Conservation (phyloP, 441 rosid species). For the Croton setiger region DNA sequence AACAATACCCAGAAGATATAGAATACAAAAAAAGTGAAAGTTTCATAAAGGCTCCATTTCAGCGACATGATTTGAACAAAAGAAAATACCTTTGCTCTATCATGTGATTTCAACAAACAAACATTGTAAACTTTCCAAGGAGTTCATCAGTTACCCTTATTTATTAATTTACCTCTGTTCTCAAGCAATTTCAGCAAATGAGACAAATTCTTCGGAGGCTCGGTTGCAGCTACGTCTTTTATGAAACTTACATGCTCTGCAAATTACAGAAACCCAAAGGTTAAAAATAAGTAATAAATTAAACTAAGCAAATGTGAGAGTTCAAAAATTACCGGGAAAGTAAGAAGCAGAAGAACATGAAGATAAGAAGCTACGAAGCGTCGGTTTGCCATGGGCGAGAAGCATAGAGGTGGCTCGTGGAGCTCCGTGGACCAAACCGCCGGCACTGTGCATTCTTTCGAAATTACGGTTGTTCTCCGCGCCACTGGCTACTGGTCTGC, state of each 20-base stretch:
- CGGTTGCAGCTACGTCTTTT: conserved; percentile 59
- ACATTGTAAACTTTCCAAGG: not conserved
- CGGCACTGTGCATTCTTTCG: conserved; percentile 32
- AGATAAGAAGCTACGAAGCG: conserved; percentile 34
- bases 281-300: not conserved
- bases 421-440: conserved; percentile 33
- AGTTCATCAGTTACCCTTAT: not conserved
- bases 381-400: conserved; percentile 25
- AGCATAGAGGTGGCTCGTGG: conserved; percentile 37
- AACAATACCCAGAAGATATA: conserved; percentile 7
- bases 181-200: conserved; percentile 50
- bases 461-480: not conserved
- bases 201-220: conserved; percentile 66
- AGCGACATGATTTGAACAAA: not conserved
- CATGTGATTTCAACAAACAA: not conserved
- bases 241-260: conserved; percentile 62
- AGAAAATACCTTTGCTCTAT: not conserved
- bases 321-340: conserved; percentile 33
- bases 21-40: not conserved
- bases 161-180: conserved; percentile 46
- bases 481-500: not conserved
- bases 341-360: conserved; percentile 23
- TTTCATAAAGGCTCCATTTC: not conserved
- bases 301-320: not conserved
- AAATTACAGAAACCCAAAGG: conserved; percentile 11